Percentiles rank a stretch among this genome's conserved stretches.
Conservation (phyloP, 768 basidiomycete species). For the Termitomyces titanicus region DNA sequence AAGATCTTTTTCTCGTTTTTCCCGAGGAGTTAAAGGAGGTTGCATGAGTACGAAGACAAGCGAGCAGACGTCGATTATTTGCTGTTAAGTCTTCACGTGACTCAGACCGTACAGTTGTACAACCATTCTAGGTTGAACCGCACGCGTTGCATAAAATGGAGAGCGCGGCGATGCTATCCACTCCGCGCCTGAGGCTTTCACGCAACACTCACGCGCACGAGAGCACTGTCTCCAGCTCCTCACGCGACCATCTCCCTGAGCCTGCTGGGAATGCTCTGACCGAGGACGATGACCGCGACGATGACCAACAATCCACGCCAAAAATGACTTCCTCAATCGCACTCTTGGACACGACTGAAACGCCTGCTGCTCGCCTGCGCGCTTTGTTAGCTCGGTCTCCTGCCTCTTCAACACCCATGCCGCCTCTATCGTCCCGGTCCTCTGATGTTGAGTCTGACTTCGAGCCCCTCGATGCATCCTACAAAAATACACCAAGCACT, state of each 20-base stretch:
- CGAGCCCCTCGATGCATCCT: constrained; percentile 40
- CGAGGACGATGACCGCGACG: constrained; percentile 28
- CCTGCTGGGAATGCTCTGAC: constrained; percentile 22
- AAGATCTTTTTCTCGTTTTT: constrained; percentile 57
- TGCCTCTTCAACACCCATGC: constrained; percentile 22
- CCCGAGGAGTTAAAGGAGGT: constrained; percentile 52
- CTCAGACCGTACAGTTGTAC: too few species aligned
- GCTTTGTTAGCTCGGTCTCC: constrained; percentile 54
- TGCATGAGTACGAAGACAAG: background rate
- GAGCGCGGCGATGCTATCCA: constrained; percentile 15
- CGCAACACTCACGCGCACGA: constrained; percentile 24
- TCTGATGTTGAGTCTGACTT: constrained; percentile 59
- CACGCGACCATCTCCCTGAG: constrained; percentile 28
- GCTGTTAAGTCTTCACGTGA: background rate
- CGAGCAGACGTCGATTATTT: background rate
- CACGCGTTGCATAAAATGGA: constrained; percentile 28
- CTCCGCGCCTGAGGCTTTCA: constrained; percentile 34
- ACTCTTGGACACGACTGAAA: constrained; percentile 28
- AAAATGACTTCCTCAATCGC: constrained; percentile 24
- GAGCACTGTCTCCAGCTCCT: constrained; percentile 29
- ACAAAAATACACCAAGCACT: constrained; percentile 36
- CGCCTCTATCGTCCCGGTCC: constrained; percentile 27
- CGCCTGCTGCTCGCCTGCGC: constrained; percentile 60
- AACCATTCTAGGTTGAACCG: too few species aligned
- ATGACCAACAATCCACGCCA: constrained; percentile 38